Base-by-base conservation (phyloP, 345 rosid species). In the Rhodomyrtus tomentosa region DNA sequence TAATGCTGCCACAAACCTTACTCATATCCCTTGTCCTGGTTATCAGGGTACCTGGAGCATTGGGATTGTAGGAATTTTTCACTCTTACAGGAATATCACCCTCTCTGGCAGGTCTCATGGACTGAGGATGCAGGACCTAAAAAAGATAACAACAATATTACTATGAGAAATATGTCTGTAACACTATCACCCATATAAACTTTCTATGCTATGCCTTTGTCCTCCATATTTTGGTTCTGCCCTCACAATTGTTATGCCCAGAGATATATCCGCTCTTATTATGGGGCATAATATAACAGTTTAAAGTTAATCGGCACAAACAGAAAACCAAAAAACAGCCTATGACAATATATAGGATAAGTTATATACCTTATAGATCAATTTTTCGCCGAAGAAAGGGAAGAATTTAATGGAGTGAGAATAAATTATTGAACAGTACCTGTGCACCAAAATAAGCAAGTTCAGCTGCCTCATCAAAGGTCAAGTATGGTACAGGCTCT, bases 41-140 rank as follows among this genome's bases (percentile, higher is more conserved):
- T 86, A 97, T 97, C 58, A 97, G 95, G 90, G 99, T 97, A 87
- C 99, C 99, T 6, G 99, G 96, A 68, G 99, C 99, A 86, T 89
- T 92, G 81, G 96, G 98, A 88, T 97, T 97, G 87, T 97, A 97
- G 73, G 99, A 97, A 88, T 97, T 97, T 86, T 97, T 97, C 83
- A 97, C 99, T 91, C 99, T 91, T n/a, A 97, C 99, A 82, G 99
- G 99, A 90, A 96, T 93, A 87, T 87, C 99, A 87, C 96, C 96
- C 87, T 97, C 98, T 89, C 96, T 92, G 80, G 99, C 99, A 90
- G 99, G 99, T 88, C 98, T 96, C 99, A 97, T 97, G 84, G 99
- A 95, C 87, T 92, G 99, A 52, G 99, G 99, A 90, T 97, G 99
- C 88, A 97, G 89, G 80, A 97, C 99, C 99, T 97, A 82, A 87